Percentiles rank a stretch among this genome's conserved stretches.
Evolutionary conservation across 2,329 filamentous ascomycete genomes (phyloP).

Genomic region (Fusarium incarnatum): DNA sequence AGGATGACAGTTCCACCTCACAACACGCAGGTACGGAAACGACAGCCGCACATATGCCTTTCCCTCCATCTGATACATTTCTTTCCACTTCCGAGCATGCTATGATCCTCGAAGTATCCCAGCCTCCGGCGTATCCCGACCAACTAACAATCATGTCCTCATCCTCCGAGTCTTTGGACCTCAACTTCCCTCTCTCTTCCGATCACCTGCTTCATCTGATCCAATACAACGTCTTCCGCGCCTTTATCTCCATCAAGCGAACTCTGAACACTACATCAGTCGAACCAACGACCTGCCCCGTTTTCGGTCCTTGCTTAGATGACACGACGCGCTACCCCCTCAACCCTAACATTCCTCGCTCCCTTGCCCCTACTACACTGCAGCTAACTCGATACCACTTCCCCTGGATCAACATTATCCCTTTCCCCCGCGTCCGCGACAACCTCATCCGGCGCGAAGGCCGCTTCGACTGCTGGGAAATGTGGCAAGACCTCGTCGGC

Average conservation of each 20-base stretch:
- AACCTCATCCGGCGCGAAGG: not conserved
- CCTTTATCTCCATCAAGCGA: conserved; percentile 2
- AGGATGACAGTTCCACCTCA: not conserved
- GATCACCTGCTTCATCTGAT: conserved; percentile 4
- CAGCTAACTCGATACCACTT: not conserved
- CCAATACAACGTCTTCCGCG: conserved; percentile 1
- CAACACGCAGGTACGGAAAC: fast-evolving
- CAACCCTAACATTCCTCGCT: not conserved
- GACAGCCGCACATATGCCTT: not conserved
- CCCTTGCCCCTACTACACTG: not conserved
- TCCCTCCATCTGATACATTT: not conserved
- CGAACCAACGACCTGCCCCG: not conserved
- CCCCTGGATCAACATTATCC: conserved; percentile 3
- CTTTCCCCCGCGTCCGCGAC: not conserved
- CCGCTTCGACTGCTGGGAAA: not conserved
- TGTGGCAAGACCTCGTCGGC: not conserved
- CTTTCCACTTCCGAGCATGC: not conserved
- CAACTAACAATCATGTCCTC: too few species aligned
- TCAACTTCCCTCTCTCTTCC: not conserved
- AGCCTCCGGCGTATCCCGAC: too few species aligned
- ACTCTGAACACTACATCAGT: not conserved
- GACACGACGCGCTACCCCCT: not conserved
- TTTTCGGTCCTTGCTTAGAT: not conserved
- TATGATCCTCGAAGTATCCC: too few species aligned
- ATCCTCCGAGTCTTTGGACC: too few species aligned